Base-by-base conservation (phyloP, 768 basidiomycete genomes). In the Mycena rosella region DNA sequence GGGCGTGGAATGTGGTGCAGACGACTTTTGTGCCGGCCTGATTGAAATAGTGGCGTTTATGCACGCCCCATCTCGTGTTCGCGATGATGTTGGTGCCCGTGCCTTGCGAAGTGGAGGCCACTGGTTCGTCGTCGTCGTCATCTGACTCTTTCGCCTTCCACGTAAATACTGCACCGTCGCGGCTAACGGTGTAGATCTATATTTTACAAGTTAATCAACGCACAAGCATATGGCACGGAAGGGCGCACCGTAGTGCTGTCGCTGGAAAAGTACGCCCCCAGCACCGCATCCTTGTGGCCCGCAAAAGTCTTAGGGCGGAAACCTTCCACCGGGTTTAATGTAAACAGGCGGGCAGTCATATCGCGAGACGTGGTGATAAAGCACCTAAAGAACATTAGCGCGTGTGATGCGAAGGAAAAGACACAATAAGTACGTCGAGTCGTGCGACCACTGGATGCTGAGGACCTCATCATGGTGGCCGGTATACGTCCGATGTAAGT, bases 261-360 rank as follows among this genome's bases (percentile, higher is more conserved):
- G 2, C 86, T 77, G 1, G 96, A 91, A 72, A 99, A 98, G 79
- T 92, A 98, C 0, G 97, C 96, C 26, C 88, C 87, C 1, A 98
- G 69, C 0, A 99, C 92, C 0, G 91, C 87, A 76, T 97, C 96
- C 58, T 89, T 86, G 76, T 99, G 98, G 2, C 98, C 97, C 17
- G 96, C 93, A 77, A 99, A 98, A 0, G 95, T 98, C 84, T 98
- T 99, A 2, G 97, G 96, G 63, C 95, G 86, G 81, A 96, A 99
- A 0, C 94, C 96, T 72, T 97, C 93, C 0, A 98, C 77, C 0
- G 97, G 96, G 73, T 99, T 86, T 26, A 99, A 82, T 0, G 96
- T 99, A 80, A 94, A 99, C 17, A 99, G 79, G 34, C 94, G 88
- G 7, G 95, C 96, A 10, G 97, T 98, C 96, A 99, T 99, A 74